phyloP scores from a whole-genome alignment of 305 asterid genomes.

The Rubia peregrina region DNA sequence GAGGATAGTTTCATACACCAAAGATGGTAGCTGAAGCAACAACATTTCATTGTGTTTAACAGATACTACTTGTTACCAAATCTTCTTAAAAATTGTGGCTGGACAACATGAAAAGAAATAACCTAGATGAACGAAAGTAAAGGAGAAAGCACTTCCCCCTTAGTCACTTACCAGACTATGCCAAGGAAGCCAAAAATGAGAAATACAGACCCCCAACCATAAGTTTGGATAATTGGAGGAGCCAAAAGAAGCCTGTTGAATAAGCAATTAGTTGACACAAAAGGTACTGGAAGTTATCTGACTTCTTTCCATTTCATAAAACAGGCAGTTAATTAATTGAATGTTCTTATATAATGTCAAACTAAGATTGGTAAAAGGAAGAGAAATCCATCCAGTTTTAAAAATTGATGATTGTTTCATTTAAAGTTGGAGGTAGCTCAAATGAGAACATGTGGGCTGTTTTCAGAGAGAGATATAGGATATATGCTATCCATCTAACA shows the following conservation, averaged over 20 bases:
- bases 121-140: slow-evolving; percentile 1
- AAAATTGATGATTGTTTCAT: neutral
- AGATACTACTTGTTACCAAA: neutral
- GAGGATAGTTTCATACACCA: neutral
- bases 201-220: slow-evolving; percentile 94
- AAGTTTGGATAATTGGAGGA: slow-evolving; percentile 76
- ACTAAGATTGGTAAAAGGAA: neutral
- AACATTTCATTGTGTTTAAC: neutral
- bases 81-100: neutral
- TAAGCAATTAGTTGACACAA: slow-evolving; percentile 14
- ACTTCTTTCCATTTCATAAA: neutral
- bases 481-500: neutral
- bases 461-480: neutral
- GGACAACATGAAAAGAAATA: neutral
- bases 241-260: slow-evolving; percentile 87
- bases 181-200: slow-evolving; percentile 80
- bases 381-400: neutral
- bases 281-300: neutral
- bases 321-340: neutral
- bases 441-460: neutral
- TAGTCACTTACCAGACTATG: slow-evolving; percentile 68
- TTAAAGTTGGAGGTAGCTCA: neutral
- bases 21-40: neutral
- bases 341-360: neutral
- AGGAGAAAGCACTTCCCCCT: neutral